Evolutionary conservation across 306 rosid genomes (phyloP), one percentile per base, ranked within the genome.

Genomic region (Castanea mollissima): DNA sequence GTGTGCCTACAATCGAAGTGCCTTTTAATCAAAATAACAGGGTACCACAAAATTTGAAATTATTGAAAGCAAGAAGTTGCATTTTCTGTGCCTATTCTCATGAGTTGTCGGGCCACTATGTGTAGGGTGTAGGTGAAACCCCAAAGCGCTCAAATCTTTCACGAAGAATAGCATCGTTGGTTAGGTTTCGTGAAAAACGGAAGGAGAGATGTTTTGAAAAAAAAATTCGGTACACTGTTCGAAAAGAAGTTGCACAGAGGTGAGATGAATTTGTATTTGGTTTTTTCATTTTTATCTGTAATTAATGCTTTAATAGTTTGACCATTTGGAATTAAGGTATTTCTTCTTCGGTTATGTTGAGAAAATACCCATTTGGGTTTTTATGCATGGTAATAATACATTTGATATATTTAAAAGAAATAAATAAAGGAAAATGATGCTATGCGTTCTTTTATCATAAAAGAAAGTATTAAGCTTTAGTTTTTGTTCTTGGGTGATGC

Each of bases 241-340:
- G 99, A 76, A 94, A 94, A 80, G 99, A 94, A 87, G 99, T 92
- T 85, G 99, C 99, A 57, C 97, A 92, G 79, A 94, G 99, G 99
- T 94, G 86, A 79, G 80, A 76, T 73, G 15, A 81, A 75, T 68
- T 25, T 52, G 25, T 32, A 49, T 49, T 49, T 49, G 54, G 54
- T 49, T 49, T 49, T 49, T 49, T 49, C 54, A 49, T 35, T 10
- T 54, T 74, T 74, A 74, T 58, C 82, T 83, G n/a, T 63, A 52
- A 11, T 18, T 4, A 57, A 69, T 68, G 12, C 67, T 35, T 29
- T 75, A 69, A 18, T 10, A 46, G 10, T 51, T 70, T 73, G 23
- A 25, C 51, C 25, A 16, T 32, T 54, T 3, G 80, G 57, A 71
- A 60, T 13, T 64, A 64, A 15, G n/a, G 41, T 64, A 31, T 31